A percentile compares a stretch with the other conserved stretches of the same genome.
Conservation (phyloP, 805 yeast species). For the Torulaspora gathmanii region DNA sequence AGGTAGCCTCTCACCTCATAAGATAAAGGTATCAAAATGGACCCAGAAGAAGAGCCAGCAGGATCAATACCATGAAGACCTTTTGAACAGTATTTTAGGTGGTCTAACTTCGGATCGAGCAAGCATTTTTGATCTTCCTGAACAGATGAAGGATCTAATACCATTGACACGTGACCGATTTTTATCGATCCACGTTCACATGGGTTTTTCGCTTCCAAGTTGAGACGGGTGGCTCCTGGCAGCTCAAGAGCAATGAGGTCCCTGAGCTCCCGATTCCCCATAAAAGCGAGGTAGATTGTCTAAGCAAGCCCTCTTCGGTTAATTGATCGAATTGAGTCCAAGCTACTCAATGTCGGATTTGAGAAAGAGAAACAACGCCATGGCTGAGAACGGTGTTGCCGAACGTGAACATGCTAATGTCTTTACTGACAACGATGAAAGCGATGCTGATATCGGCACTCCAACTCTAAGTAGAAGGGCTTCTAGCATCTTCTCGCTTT, state of each 20-base stretch:
- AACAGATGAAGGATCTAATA: no score
- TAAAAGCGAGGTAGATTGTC: background rate
- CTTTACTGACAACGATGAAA: slow-evolving; percentile 17
- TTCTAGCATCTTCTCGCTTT: slow-evolving; percentile 51
- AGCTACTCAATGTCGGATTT: slow-evolving; percentile 8
- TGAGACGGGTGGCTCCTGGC: background rate
- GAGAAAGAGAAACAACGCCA: slow-evolving; percentile 10
- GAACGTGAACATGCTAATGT: slow-evolving; percentile 7
- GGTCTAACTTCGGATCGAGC: no score
- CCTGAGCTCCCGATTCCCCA: background rate
- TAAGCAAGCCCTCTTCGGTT: background rate
- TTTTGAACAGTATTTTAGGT: no score
- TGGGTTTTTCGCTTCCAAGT: background rate
- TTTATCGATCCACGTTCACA: no score
- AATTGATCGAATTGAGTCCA: background rate
- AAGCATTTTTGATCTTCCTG: no score
- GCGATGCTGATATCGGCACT: slow-evolving; percentile 14
- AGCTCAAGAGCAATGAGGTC: background rate
- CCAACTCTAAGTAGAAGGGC: slow-evolving; percentile 48
- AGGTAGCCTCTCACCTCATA: no score
- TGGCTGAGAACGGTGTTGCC: slow-evolving; percentile 9
- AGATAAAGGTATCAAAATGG: no score
- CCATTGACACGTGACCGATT: background rate
- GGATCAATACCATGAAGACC: no score
- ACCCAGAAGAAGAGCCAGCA: no score